phyloP scores from a whole-genome alignment of 768 basidiomycete species.

The Crucibulum laeve region DNA sequence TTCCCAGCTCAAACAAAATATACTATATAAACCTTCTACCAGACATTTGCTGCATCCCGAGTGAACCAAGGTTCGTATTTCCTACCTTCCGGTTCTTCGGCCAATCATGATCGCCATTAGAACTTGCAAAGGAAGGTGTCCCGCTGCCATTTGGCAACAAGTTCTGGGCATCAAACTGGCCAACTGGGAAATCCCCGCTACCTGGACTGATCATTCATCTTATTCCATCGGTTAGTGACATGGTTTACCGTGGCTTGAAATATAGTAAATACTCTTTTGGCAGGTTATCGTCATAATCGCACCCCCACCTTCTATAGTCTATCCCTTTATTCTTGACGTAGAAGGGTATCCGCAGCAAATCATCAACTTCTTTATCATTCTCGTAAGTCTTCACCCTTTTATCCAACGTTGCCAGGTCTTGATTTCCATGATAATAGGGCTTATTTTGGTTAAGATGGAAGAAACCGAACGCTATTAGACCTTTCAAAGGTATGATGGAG shows the following conservation, averaged over 20 bases:
- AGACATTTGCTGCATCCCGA: slow-evolving; percentile 48
- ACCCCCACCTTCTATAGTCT: slow-evolving; percentile 47
- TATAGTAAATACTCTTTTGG: neutral
- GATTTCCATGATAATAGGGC: slow-evolving; percentile 25
- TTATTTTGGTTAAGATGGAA: slow-evolving; percentile 54
- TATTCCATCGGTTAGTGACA: slow-evolving; percentile 40
- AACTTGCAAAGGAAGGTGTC: slow-evolving; percentile 61
- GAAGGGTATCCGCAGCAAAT: slow-evolving; percentile 51
- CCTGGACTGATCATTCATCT: slow-evolving; percentile 53
- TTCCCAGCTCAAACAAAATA: neutral
- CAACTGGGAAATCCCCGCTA: slow-evolving; percentile 50
- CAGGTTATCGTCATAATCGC: slow-evolving; percentile 50
- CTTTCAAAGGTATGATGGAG: slow-evolving; percentile 43
- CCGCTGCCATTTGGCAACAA: slow-evolving; percentile 54
- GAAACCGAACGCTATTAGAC: slow-evolving; percentile 39
- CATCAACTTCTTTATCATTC: slow-evolving; percentile 50
- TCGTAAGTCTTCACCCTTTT: slow-evolving; percentile 29
- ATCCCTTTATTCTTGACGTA: slow-evolving; percentile 60
- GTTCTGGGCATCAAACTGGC: slow-evolving; percentile 64
- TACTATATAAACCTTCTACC: neutral
- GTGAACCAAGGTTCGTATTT: slow-evolving; percentile 44
- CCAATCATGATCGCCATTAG: slow-evolving; percentile 17
- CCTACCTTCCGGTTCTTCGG: neutral
- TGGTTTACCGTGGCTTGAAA: neutral
- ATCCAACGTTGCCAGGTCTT: neutral